Conservation (phyloP, 2,329 filamentous ascomycete species). For the Claviceps spartinae region DNA sequence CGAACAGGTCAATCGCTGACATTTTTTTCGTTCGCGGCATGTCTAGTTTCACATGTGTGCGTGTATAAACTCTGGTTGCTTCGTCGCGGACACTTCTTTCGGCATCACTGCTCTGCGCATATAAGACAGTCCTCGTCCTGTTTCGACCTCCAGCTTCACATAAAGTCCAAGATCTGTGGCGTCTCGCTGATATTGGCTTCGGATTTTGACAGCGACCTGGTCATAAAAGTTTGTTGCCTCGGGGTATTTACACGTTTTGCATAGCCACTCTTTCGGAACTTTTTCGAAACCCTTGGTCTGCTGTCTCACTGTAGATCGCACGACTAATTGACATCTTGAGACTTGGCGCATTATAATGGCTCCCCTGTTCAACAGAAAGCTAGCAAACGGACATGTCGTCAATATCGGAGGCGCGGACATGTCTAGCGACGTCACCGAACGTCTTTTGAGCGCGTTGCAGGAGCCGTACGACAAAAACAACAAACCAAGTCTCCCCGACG, state of each 20-base stretch:
- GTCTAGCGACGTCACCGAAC: conserved; percentile 14
- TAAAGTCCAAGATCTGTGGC: neutral
- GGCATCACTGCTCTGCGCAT: neutral
- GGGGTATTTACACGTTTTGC: neutral
- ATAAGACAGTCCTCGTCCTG: neutral
- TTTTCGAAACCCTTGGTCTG: neutral
- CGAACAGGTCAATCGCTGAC: neutral
- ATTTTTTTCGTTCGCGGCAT: neutral
- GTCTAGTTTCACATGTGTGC: neutral
- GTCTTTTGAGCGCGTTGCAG: conserved; percentile 15
- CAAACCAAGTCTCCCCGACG: conserved; percentile 23
- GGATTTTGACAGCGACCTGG: neutral
- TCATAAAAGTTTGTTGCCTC: neutral
- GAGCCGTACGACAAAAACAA: conserved; percentile 11
- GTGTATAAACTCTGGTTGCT: neutral
- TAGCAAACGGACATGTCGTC: conserved; percentile 19
- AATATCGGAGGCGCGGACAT: conserved; percentile 26
- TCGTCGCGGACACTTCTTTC: neutral
- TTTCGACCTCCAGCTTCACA: neutral
- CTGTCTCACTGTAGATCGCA: neutral
- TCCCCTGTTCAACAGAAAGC: neutral
- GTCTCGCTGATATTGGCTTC: neutral
- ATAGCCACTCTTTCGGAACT: too few relatives aligned
- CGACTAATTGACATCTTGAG: neutral
- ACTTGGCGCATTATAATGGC: neutral